Evolutionary conservation across 129 eudicot genomes (phyloP), one percentile per base, ranked within the genome.

Genomic region (Saussurea involucrata): DNA sequence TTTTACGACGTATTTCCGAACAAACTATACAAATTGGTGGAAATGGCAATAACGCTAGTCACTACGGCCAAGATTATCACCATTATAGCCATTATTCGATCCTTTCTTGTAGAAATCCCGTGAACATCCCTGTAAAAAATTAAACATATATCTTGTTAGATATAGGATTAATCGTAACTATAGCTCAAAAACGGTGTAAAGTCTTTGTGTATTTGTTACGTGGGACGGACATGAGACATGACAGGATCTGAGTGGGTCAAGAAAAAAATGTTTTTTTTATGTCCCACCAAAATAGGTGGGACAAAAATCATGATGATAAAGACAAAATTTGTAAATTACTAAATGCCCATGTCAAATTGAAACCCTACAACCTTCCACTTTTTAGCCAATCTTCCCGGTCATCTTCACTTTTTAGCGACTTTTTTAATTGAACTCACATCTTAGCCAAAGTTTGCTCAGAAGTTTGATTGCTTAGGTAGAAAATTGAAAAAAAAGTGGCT

Each of bases 21-120:
- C 13, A 76, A 80, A 76, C 65, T 82, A 67, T 73, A 86, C 73
- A 93, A 33, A 80, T 83, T 93, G 24, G 87, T 84, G 69, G 84
- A 88, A 64, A 93, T 88, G 79, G 98, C 92, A 61, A 88, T 71
- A 44, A 79, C 71, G 46, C 98, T 93, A 17, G 98, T 93, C 31
- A 82, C 85, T 6, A 87, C 76, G 0, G 98, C 98, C 44, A 90
- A 76, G 0, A 93, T 40, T 76, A 88, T 80, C 85, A 90, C 91
- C 71, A 80, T 4, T 18, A 82, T 81, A 1, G 98, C 98, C 80
- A 93, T 81, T 5, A 80, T 76, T 65, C 79, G 87, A 42, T 93
- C 98, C 78, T 77, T 82, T 27, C 73, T 79, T 4, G 87, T 78
- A 6, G 92, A 90, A 79, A 90, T 83, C 75, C 87, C 81, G 15